Conservation (phyloP, 2,329 filamentous ascomycete species). For the Colletotrichum sp. region DNA sequence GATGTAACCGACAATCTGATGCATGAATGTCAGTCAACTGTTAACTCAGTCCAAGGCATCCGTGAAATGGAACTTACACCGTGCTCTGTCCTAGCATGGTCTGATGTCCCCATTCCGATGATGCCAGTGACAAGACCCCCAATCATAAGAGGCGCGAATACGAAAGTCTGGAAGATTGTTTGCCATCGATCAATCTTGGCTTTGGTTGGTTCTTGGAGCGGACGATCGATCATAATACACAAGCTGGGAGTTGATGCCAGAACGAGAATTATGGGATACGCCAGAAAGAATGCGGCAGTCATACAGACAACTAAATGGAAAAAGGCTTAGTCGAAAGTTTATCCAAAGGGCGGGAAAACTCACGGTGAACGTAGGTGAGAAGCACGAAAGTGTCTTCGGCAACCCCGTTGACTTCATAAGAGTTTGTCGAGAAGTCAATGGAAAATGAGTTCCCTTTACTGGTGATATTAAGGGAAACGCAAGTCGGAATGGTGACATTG, state of each 20-base stretch:
- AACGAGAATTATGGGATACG: slow-evolving; percentile 6
- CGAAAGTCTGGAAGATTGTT: background rate
- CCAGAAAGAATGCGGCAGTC: slow-evolving; percentile 9
- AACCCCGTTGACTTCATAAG: background rate
- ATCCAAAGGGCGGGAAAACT: background rate
- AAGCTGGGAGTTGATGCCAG: background rate
- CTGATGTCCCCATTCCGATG: background rate
- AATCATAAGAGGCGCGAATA: background rate
- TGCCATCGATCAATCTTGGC: slow-evolving; percentile 3
- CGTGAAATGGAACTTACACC: background rate
- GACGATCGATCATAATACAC: slow-evolving; percentile 13
- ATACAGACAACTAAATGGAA: background rate
- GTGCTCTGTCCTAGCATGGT: slow-evolving; percentile 3
- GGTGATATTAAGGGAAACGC: slow-evolving; percentile 2
- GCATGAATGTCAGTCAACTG: background rate
- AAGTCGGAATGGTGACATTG: slow-evolving; percentile 12
- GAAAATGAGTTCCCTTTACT: slow-evolving; percentile 4
- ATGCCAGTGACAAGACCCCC: background rate
- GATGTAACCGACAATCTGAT: background rate
- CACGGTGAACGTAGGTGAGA: slow-evolving; percentile 11
- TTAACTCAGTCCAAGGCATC: background rate
- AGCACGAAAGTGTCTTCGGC: background rate
- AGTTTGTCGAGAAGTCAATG: slow-evolving; percentile 1
- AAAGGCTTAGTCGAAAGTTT: background rate
- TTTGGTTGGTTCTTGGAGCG: background rate